Evolutionary conservation across 345 rosid genomes (phyloP).

Genomic region (Eucalyptus erythrocorys): DNA sequence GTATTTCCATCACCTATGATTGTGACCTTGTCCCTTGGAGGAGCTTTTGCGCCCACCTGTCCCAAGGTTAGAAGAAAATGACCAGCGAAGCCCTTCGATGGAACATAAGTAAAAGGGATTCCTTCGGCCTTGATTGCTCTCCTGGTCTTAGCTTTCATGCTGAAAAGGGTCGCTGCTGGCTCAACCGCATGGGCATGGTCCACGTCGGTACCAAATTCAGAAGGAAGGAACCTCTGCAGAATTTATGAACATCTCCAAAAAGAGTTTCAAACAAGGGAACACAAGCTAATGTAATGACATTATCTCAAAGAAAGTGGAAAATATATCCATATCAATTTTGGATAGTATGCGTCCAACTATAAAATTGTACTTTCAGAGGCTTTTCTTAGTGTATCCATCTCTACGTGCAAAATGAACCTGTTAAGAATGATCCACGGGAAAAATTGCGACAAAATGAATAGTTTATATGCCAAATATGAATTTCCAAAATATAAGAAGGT

Average conservation of each 20-base stretch:
- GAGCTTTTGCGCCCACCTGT: not conserved
- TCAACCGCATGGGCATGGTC: slow-evolving; percentile 3
- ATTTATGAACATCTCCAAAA: not conserved
- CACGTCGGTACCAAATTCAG: slow-evolving; percentile 16
- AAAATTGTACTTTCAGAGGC: not conserved
- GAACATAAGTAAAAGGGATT: slow-evolving; percentile 22
- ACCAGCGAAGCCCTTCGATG: slow-evolving; percentile 1
- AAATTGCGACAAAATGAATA: not conserved
- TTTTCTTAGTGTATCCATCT: not conserved
- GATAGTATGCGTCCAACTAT: not conserved
- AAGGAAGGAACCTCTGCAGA: slow-evolving; percentile 18
- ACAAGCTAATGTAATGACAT: not conserved
- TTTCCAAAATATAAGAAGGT: not conserved
- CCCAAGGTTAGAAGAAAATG: slow-evolving; percentile 1
- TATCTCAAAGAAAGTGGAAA: not conserved
- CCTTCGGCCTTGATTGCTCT: slow-evolving; percentile 13
- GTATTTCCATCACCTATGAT: slow-evolving; percentile 10
- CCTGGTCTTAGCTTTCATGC: slow-evolving; percentile 1
- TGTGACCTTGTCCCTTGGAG: slow-evolving; percentile 5
- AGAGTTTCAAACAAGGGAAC: not conserved
- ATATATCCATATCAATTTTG: not conserved
- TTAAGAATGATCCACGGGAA: not conserved
- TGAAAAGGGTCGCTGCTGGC: not conserved
- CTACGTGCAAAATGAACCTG: not conserved
- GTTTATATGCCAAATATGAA: not conserved